phyloP scores from a whole-genome alignment of 1,284 basidiomycete genomes.

The Puccinia polysora region DNA sequence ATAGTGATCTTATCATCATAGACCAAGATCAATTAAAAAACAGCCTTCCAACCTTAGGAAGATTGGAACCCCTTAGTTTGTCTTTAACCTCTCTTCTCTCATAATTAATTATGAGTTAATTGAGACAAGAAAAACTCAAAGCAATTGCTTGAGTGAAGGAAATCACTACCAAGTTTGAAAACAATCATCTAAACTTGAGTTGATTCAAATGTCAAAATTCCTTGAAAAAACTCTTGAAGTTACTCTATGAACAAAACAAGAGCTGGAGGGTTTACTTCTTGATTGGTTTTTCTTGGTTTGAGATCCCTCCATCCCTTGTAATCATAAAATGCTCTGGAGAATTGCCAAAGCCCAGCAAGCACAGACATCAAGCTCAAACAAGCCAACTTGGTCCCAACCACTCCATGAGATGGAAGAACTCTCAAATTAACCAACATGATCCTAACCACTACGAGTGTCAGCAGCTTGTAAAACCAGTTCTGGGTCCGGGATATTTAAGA shows the following conservation, averaged over 20 bases:
- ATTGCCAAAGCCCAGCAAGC: no score
- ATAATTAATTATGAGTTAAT: background rate
- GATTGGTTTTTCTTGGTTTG: constrained; percentile 78
- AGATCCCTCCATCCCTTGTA: no score
- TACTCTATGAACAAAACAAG: constrained; percentile 70
- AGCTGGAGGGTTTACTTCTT: constrained; percentile 67
- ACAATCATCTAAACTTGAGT: constrained; percentile 67
- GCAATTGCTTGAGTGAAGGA: constrained; percentile 78
- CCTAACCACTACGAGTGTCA: no score
- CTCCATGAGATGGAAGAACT: no score
- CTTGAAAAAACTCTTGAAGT: constrained; percentile 63
- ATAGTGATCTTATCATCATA: constrained; percentile 9
- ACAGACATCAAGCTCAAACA: no score
- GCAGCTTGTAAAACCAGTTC: no score
- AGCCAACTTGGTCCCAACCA: no score
- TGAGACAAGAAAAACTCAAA: constrained; percentile 58
- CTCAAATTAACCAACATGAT: no score
- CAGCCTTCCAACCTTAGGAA: background rate
- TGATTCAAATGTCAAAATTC: constrained; percentile 71
- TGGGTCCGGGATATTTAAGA: no score
- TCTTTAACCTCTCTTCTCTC: no score
- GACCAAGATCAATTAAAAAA: background rate
- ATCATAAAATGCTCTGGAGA: no score
- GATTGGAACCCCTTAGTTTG: no score
- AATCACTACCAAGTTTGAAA: constrained; percentile 72